These are phyloP conservation scores for Hansenula anomala DNA, from an alignment of 1,139 yeast species.

Conservation along the genomic window DNA sequence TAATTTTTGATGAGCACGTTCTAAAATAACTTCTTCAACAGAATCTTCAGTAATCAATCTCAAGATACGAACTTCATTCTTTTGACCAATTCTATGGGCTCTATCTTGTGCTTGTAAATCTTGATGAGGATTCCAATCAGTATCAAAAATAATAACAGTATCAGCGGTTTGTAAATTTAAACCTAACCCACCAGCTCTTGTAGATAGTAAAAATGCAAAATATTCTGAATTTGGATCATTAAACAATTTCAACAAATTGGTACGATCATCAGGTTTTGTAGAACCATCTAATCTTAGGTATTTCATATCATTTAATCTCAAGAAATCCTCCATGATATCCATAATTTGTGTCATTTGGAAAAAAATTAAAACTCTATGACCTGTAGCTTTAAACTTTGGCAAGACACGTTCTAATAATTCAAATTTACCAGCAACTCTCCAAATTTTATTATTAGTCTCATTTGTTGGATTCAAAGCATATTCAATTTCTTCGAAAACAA, in stretches of 20 bases:
- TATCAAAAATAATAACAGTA: conserved; percentile 81
- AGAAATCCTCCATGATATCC: conserved; percentile 86
- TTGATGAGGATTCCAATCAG: conserved; percentile 93
- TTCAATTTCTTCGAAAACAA: conserved; percentile 94
- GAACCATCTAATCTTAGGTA: conserved; percentile 80
- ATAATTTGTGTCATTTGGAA: conserved; percentile 88
- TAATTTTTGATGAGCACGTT: conserved; percentile 75
- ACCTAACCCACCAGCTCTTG: conserved; percentile 90
- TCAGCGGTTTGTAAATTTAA: conserved; percentile 84
- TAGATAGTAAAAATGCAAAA: conserved; percentile 72
- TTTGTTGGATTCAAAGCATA: conserved; percentile 72
- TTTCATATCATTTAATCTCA: conserved; percentile 57
- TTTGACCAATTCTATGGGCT: conserved; percentile 88
- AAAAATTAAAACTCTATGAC: conserved; percentile 75
- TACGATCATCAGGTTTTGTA: conserved; percentile 81
- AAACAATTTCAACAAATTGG: conserved; percentile 59
- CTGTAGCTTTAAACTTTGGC: conserved; percentile 70
- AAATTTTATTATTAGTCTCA: conserved; percentile 64
- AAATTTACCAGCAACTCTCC: conserved; percentile 78
- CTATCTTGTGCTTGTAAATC: conserved; percentile 90
- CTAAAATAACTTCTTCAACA: conserved; percentile 77
- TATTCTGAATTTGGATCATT: conserved; percentile 71
- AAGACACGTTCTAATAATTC: conserved; percentile 69
- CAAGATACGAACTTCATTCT: conserved; percentile 77
- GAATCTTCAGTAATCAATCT: conserved; percentile 78